Percentiles rank a stretch among this genome's conserved stretches.
These are phyloP conservation scores for Lepiota subincarnata DNA, from an alignment of 768 basidiomycete species.

Conservation along the genomic window DNA sequence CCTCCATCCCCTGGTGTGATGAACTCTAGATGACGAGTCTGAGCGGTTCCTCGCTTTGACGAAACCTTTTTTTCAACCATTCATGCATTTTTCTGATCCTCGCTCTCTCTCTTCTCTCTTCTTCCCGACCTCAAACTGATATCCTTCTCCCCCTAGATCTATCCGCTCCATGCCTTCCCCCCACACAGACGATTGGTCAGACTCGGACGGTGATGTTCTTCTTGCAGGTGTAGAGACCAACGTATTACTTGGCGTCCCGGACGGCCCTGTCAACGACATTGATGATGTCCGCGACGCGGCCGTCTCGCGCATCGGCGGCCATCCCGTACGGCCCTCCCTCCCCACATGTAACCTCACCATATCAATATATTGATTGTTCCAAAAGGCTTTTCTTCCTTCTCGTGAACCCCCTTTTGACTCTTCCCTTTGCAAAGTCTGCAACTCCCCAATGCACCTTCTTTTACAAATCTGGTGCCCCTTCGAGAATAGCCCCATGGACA, in stretches of 20 bases:
- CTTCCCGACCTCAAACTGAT: constrained; percentile 20
- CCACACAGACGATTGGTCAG: constrained; percentile 75
- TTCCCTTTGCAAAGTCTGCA: constrained; percentile 70
- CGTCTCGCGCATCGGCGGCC: constrained; percentile 87
- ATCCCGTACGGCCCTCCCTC: constrained; percentile 74
- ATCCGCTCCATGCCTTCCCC: constrained; percentile 33
- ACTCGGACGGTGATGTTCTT: constrained; percentile 65
- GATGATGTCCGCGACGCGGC: constrained; percentile 69
- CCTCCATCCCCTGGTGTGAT: constrained; percentile 27
- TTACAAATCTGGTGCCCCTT: constrained; percentile 90
- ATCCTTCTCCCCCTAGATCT: constrained; percentile 12
- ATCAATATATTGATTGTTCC: constrained; percentile 40
- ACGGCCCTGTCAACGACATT: constrained; percentile 57
- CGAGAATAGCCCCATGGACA: constrained; percentile 79
- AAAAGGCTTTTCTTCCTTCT: constrained; percentile 70
- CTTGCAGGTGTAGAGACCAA: constrained; percentile 57
- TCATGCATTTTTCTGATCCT: constrained; percentile 85
- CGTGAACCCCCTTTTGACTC: constrained; percentile 58
- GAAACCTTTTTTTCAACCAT: constrained; percentile 72
- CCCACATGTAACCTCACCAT: constrained; percentile 43
- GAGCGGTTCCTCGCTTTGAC: constrained; percentile 58
- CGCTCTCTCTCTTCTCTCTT: constrained; percentile 15
- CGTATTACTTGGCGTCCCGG: constrained; percentile 77
- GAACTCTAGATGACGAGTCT: constrained; percentile 75
- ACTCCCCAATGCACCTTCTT: constrained; percentile 72